Conservation (phyloP, 2,329 filamentous ascomycete species). For the Aspergillus calidoustus region DNA sequence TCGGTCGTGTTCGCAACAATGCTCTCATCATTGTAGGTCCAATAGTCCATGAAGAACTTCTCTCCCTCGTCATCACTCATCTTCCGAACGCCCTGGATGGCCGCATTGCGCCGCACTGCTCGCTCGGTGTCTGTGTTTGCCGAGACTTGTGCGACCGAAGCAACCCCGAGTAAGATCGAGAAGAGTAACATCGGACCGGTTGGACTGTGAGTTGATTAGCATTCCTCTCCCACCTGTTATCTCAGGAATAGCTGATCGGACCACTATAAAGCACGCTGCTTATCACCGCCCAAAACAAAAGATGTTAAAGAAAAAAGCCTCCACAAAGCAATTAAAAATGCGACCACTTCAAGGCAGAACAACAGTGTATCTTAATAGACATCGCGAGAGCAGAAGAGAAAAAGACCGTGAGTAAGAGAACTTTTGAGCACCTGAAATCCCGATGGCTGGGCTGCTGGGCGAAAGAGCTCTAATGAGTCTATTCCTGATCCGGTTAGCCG, state of each 20-base stretch:
- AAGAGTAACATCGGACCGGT: conserved; percentile 11
- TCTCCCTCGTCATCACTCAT: conserved; percentile 53
- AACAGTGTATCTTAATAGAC: not conserved
- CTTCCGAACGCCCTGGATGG: conserved; percentile 36
- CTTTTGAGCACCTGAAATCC: not conserved
- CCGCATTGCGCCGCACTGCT: conserved; percentile 30
- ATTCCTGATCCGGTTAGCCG: not conserved
- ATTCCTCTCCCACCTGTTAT: not conserved
- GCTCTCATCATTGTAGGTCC: conserved; percentile 39
- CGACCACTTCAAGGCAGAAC: not conserved
- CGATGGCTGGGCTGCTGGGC: not conserved
- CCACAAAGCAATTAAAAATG: not conserved
- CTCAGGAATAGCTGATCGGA: not conserved
- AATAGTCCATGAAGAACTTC: conserved; percentile 54
- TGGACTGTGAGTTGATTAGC: not conserved
- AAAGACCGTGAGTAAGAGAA: not conserved
- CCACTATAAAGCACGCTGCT: not conserved
- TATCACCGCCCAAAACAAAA: not conserved
- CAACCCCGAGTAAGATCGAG: conserved; percentile 5
- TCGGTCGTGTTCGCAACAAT: conserved; percentile 5
- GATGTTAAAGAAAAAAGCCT: not conserved
- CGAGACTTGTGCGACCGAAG: conserved; percentile 13
- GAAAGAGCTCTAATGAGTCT: not conserved
- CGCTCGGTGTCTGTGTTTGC: conserved; percentile 11
- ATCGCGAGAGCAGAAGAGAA: not conserved